Conservation (phyloP, 768 basidiomycete species). For the Termitomyces sp. region DNA sequence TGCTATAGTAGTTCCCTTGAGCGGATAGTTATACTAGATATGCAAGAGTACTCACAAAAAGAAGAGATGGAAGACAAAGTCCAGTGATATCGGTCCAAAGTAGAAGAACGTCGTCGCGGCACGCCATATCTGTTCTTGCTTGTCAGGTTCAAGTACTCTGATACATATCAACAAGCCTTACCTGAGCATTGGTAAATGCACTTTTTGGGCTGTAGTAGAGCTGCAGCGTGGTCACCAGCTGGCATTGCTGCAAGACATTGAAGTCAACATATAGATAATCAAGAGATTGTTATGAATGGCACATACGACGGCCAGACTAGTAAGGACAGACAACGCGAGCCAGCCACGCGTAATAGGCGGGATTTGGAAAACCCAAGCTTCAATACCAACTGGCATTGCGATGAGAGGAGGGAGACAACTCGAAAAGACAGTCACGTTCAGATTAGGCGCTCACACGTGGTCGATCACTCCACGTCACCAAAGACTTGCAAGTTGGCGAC, state of each 20-base stretch:
- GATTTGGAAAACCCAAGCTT: slow-evolving; percentile 89
- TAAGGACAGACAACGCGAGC: slow-evolving; percentile 75
- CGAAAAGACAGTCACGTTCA: not conserved
- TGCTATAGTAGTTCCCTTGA: slow-evolving; percentile 46
- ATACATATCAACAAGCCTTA: slow-evolving; percentile 22
- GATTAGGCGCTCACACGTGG: slow-evolving; percentile 10
- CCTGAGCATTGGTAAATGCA: slow-evolving; percentile 80
- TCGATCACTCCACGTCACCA: too few species aligned
- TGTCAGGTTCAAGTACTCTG: not conserved
- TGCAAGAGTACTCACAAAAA: slow-evolving; percentile 80
- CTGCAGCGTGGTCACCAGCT: slow-evolving; percentile 85
- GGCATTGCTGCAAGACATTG: slow-evolving; percentile 68
- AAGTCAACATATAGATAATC: slow-evolving; percentile 1
- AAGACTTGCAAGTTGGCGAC: too few species aligned
- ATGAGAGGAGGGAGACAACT: not conserved
- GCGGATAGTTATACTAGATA: not conserved
- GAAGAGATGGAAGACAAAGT: slow-evolving; percentile 96
- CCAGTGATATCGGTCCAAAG: slow-evolving; percentile 89
- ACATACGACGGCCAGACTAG: slow-evolving; percentile 85
- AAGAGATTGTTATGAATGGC: not conserved
- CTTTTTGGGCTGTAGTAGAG: slow-evolving; percentile 91
- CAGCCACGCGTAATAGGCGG: slow-evolving; percentile 89
- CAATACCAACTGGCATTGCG: slow-evolving; percentile 77
- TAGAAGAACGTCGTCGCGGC: slow-evolving; percentile 91
- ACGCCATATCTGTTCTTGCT: slow-evolving; percentile 77